Evolutionary conservation across 441 rosid species (phyloP), one percentile per base, ranked within the genome.

Genomic region (Brassica balearica): DNA sequence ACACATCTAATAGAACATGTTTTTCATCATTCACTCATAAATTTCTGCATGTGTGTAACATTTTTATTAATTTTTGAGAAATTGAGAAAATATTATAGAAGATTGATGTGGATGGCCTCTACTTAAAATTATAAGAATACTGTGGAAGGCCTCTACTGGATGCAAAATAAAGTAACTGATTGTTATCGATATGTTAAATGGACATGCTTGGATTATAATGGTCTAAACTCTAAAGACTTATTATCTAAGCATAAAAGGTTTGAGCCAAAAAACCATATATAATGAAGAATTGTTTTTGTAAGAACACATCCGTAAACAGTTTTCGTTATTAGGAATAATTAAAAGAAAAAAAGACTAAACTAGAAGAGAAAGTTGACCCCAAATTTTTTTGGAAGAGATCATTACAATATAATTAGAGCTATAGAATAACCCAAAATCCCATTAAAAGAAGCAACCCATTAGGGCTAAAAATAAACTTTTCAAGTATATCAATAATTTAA

Each of bases 401-500:
- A 19, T 38, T 68, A 51, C 58, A 66, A 76, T 48, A 67, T 83
- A n/a, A 22, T 34, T 62, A 84, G 11, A 62, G 71, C 25, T 46
- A 78, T 43, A 66, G 41, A 61, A 38, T 67, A 69, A 41, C 23
- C 74, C 27, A 71, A 43, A 17, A 43, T 2, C 29, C 12, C 65
- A 46, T 22, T 34, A 56, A 76, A 74, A 69, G 22, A 19, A 22
- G 75, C 41, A 53, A 78, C 43, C 55, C 69, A 80, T 79, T 84
- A 81, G 81, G 83, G 90, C 82, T 85, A 76, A 89, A 92, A 88
- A 69, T 88, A 93, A 86, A 88, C 93, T 92, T 94, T 93, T 74
- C 56, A 90, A 72, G 12, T 59, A 72, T 69, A 77, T 55, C 59
- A 51, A 63, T 86, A 80, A 87, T 83, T 79, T 84, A 85, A 51